phyloP scores from a whole-genome alignment of 1,139 yeast genomes.

The Kurtzmaniella quercitrusa region DNA sequence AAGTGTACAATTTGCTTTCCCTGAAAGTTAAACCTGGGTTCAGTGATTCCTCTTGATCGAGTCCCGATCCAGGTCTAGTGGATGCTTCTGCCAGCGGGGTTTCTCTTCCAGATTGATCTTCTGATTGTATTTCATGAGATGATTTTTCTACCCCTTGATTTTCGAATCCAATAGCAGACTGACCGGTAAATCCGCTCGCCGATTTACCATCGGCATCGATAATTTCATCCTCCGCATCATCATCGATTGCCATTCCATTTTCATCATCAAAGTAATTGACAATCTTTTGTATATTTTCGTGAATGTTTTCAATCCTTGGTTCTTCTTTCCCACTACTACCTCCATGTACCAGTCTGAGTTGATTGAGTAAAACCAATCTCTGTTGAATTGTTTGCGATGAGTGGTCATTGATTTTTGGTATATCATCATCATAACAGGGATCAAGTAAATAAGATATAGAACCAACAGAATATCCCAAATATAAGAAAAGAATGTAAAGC shows the following conservation, averaged over 20 bases:
- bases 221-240: slow-evolving; percentile 22
- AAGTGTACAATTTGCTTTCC: slow-evolving; percentile 55
- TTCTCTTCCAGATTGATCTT: background rate
- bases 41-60: slow-evolving; percentile 42
- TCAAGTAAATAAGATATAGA: slow-evolving; percentile 79
- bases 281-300: slow-evolving; percentile 34
- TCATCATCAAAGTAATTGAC: slow-evolving; percentile 33
- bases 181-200: slow-evolving; percentile 6
- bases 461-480: slow-evolving; percentile 58
- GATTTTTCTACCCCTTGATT: background rate
- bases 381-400: slow-evolving; percentile 33
- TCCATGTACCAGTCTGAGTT: slow-evolving; percentile 22
- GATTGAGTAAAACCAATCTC: slow-evolving; percentile 28
- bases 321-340: slow-evolving; percentile 19
- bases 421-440: slow-evolving; percentile 52
- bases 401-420: slow-evolving; percentile 33
- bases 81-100: slow-evolving; percentile 20
- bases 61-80: slow-evolving; percentile 37
- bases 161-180: background rate
- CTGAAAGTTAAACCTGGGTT: slow-evolving; percentile 53
- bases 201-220: slow-evolving; percentile 12
- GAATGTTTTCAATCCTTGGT: slow-evolving; percentile 25
- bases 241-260: slow-evolving; percentile 15
- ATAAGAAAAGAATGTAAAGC: slow-evolving; percentile 51
- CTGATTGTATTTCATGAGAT: background rate